Base-by-base conservation (phyloP, 1,284 basidiomycete species). In the Naganishia sp. region DNA sequence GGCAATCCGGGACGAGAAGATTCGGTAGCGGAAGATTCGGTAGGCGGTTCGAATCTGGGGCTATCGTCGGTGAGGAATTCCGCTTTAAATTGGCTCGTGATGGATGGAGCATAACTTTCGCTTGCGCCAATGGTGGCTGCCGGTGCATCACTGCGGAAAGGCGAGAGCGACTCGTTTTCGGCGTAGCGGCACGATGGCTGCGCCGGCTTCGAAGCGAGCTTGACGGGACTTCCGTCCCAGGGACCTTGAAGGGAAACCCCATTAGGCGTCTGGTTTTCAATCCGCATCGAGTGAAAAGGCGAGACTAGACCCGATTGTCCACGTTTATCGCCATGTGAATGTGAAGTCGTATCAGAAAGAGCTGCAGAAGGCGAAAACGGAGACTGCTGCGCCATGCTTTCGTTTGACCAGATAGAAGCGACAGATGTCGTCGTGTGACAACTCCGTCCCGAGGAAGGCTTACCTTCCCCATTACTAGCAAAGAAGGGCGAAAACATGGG, bases 171-270 rank as follows among this genome's bases (percentile, higher is more conserved):
- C 5, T 54, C 53, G 13, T 39, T 10, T 2, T 39, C 53, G 36
- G 36, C 36, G 21, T 33, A 21, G 42, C 53, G 28, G 16, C 0
- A n/a, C 1, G 48, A 49, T 49, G 18, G 36, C 36, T 39, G 36
- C 7, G 21, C 13, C 31, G 21, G 18, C 9, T 39, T 48, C 3
- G 57, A 43, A 21, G 25, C 39, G 5, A 52, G 57, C 46, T 61
- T 61, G 21, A 61, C 33, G 33, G 57, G 48, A 25, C 36, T 61
- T 39, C 52, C 57, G 31, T 57, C 55, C 57, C 57, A 61, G 16
- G 52, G 46, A 42, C 49, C 46, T 61, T 61, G 48, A 18, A 52
- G 46, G 7, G 57, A 23, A 23, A 43, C 15, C 15, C 21, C 33
- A 11, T 50, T n/a, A 25, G 23, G 21, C 16, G 28, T 21, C 33